Evolutionary conservation across 495 filamentous ascomycete species (phyloP), one percentile per base, ranked within the genome.

Genomic region (Talaromyces wortmannii): DNA sequence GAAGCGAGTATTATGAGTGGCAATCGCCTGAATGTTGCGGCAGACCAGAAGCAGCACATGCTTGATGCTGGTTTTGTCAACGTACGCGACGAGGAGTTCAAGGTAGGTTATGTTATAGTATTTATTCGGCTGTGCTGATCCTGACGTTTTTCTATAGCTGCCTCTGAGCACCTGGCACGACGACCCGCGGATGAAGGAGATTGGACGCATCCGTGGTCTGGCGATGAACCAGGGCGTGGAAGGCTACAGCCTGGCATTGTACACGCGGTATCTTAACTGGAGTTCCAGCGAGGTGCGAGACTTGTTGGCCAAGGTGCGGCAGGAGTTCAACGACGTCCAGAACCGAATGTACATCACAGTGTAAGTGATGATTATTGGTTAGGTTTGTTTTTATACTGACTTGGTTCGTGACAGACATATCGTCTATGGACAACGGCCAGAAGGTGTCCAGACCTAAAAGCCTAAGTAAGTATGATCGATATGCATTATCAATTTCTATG

Each of bases 261-360:
- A 78, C 42, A 78, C 75, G 11, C 69, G 68, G 31, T 70, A 71
- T 2, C 63, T 76, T 11, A 79, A 73, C 2, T 77, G 77, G 72
- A 68, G 61, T 0, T 61, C 69, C 15, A 74, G 74, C 16, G 68
- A 84, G 58, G 67, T 76, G 18, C 70, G 78, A 55, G 62, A 73
- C n/a, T 67, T 80, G 53, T 65, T 77, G 7, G 71, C 67, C 40
- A 63, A 77, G 18, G 67, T 78, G 4, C 68, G 76, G 17, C 68
- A 69, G 17, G 76, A 74, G 12, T 55, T 55, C 31, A 55, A 55
- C 8, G 53, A 55, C 42, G n/a, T 48, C 18, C 30, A 32, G 3
- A 55, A 55, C 40, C 45, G 16, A 13, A 55, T 55, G 53, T 55
- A 55, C n/a, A 55, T 55, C 48, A 45, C 53, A n/a, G 53, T 55